Base-by-base conservation (phyloP, 495 filamentous ascomycete species). In the Aspergillus steynii region DNA sequence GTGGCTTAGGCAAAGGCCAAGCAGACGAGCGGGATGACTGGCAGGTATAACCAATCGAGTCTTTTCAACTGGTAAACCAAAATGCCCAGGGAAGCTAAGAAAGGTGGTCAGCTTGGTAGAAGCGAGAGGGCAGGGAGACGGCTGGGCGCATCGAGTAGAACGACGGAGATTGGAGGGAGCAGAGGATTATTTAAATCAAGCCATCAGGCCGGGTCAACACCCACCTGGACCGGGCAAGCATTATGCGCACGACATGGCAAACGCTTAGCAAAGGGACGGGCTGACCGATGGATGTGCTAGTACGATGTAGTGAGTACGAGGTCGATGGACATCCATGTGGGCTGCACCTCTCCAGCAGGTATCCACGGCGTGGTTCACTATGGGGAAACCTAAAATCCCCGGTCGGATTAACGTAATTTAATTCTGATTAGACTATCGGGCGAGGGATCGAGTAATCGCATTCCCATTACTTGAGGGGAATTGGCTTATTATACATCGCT, bases 391-490 rank as follows among this genome's bases (percentile, higher is more conserved):
- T 57, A 50, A 50, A 50, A 29, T 50, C 29, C 26, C 29, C 46
- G 34, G 46, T 55, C 53, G 34, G 34, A 47, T 28, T 46, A 27
- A 46, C 14, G 28, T 34, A 32, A 26, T 55, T 55, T 55, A 27
- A 42, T 45, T 55, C 46, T 46, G n/a, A 29, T 47, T 55, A 42
- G 10, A 28, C 25, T 47, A 42, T 42, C 37, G 37, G 29, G 29
- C 20, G 20, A 20, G 20, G 20, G 20, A 20, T 20, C 20, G 20
- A 20, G 12, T 55, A 12, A 28, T 55, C 26, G 14, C 20, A 47
- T 55, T 52, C 2, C 50, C 8, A 52, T 52, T 55, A 55, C 53
- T 47, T 55, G 53, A 55, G 34, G 34, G 53, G 37, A 42, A 42
- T 42, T 42, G 37, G 14, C 37, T 12, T 15, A 42, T 42, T 42